Conservation (phyloP, 2,329 filamentous ascomycete genomes). For the Aspergillus clavatus region DNA sequence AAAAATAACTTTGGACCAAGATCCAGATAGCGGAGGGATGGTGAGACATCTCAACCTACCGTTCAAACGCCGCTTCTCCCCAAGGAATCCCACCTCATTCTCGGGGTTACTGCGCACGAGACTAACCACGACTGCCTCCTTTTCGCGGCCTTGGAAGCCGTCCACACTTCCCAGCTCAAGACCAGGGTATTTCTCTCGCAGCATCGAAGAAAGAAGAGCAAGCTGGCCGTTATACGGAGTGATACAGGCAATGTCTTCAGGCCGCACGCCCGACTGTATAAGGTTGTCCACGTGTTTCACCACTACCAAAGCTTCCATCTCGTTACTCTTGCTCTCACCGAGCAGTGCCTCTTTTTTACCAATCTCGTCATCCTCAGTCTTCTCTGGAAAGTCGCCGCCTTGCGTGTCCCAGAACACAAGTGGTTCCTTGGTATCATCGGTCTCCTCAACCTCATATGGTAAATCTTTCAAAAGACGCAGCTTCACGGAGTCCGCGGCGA, state of each 20-base stretch:
- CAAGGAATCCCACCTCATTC: slow-evolving; percentile 86
- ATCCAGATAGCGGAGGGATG: neutral
- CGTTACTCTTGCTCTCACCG: slow-evolving; percentile 83
- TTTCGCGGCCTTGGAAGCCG: slow-evolving; percentile 94
- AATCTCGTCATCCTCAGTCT: slow-evolving; percentile 66
- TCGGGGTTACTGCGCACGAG: slow-evolving; percentile 87
- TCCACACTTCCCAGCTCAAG: slow-evolving; percentile 96
- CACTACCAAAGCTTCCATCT: slow-evolving; percentile 80
- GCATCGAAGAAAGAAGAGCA: slow-evolving; percentile 65
- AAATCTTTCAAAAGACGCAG: slow-evolving; percentile 69
- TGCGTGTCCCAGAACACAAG: slow-evolving; percentile 95
- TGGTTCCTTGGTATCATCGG: slow-evolving; percentile 81
- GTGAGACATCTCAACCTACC: slow-evolving; percentile 54
- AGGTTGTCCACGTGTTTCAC: slow-evolving; percentile 70
- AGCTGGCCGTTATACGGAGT: slow-evolving; percentile 97
- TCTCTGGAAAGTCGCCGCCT: slow-evolving; percentile 85
- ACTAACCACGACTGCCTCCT: slow-evolving; percentile 89
- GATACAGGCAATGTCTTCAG: slow-evolving; percentile 85
- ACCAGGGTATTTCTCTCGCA: slow-evolving; percentile 76
- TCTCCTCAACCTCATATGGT: slow-evolving; percentile 70
- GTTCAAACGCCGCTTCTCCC: slow-evolving; percentile 86
- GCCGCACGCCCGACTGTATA: slow-evolving; percentile 70
- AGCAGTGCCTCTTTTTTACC: slow-evolving; percentile 50
- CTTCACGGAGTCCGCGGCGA: slow-evolving; percentile 76
- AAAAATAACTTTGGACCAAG: neutral